These are phyloP conservation scores for Trichoderma sp. DNA, from an alignment of 2,329 filamentous ascomycete species.

Conservation along the genomic window DNA sequence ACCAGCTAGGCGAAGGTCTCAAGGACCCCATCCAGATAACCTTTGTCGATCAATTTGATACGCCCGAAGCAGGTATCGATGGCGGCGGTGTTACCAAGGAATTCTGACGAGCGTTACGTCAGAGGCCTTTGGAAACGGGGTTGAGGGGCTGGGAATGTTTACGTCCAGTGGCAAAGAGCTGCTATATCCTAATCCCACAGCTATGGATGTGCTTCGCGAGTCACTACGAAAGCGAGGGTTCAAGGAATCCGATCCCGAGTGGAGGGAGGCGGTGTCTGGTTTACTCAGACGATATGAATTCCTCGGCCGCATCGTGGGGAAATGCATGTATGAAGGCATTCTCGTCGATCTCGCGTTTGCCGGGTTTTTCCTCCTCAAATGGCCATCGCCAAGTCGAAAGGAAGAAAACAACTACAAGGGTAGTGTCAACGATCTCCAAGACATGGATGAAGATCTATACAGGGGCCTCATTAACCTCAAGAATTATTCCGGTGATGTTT, in stretches of 20 bases:
- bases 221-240: conserved; percentile 51
- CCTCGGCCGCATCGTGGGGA: conserved; percentile 85
- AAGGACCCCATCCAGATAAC: conserved; percentile 97
- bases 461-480: conserved; percentile 80
- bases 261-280: conserved; percentile 54
- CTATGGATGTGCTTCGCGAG: conserved; percentile 66
- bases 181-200: conserved; percentile 81
- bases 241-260: conserved; percentile 52
- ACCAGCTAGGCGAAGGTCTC: conserved; percentile 71
- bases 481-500: conserved; percentile 76
- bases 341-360: conserved; percentile 91
- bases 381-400: conserved; percentile 68
- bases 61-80: conserved; percentile 88
- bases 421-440: conserved; percentile 90
- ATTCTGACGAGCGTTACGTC: conserved; percentile 81
- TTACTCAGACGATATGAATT: conserved; percentile 82
- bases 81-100: conserved; percentile 97
- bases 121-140: conserved; percentile 68
- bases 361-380: conserved; percentile 93
- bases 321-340: conserved; percentile 96
- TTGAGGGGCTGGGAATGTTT: conserved; percentile 59
- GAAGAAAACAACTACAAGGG: conserved; percentile 75
- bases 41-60: conserved; percentile 87
- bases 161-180: conserved; percentile 80
- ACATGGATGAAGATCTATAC: conserved; percentile 88